Evolutionary conservation across 306 rosid species (phyloP).

Genomic region (Biancaea sappan): DNA sequence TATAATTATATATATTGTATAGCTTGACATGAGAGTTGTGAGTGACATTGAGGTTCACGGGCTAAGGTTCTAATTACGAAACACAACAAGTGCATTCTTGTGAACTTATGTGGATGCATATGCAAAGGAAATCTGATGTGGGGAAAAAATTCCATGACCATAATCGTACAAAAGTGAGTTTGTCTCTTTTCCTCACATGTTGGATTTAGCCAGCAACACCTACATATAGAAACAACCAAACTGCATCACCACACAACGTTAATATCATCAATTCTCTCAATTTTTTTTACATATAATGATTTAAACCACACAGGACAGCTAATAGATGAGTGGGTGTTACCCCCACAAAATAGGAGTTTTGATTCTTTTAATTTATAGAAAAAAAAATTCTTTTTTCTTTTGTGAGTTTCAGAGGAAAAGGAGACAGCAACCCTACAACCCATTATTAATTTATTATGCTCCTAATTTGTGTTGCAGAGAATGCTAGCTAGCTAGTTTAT

Average conservation of each 20-base stretch:
- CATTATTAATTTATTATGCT: neutral
- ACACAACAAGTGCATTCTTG: constrained; percentile 34
- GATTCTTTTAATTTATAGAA: neutral
- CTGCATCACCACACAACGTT: constrained; percentile 46
- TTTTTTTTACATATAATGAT: neutral
- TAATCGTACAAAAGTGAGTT: constrained; percentile 44
- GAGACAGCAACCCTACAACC: constrained; percentile 21
- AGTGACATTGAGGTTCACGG: constrained; percentile 68
- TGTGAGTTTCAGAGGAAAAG: constrained; percentile 6
- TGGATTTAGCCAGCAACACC: constrained; percentile 46
- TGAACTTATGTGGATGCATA: constrained; percentile 17
- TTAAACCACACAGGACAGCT: constrained; percentile 38
- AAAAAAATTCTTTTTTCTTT: neutral
- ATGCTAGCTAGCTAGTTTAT: constrained; percentile 5
- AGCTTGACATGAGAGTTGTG: constrained; percentile 49
- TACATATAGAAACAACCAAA: constrained; percentile 44
- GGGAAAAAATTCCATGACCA: constrained; percentile 39
- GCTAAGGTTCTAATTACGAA: constrained; percentile 44
- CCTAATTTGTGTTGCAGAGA: neutral
- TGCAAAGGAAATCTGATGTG: constrained; percentile 15
- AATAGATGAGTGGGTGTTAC: constrained; percentile 22
- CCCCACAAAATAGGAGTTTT: constrained; percentile 48
- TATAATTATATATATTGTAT: too few relatives aligned
- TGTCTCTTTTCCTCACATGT: constrained; percentile 87
- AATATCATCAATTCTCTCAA: constrained; percentile 25